phyloP scores from a whole-genome alignment of 2,329 filamentous ascomycete genomes.

The Diaporthe sp. region DNA sequence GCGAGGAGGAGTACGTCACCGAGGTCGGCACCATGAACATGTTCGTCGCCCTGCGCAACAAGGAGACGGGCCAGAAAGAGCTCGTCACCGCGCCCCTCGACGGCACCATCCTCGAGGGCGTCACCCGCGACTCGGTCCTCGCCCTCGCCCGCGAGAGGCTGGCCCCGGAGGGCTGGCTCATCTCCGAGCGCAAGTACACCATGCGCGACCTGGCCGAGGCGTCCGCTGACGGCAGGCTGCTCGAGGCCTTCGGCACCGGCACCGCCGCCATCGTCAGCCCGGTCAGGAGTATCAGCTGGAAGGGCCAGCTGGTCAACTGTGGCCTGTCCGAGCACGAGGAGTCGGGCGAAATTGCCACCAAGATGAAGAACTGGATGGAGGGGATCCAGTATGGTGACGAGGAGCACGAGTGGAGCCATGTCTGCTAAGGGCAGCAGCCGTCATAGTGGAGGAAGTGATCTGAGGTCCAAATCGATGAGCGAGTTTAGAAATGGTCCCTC shows the following conservation, averaged over 20 bases:
- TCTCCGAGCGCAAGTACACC: conserved; percentile 91
- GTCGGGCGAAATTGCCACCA: conserved; percentile 85
- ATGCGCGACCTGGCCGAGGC: conserved; percentile 90
- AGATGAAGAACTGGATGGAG: conserved; percentile 98
- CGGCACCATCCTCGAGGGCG: conserved; percentile 95
- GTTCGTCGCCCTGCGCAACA: conserved; percentile 88
- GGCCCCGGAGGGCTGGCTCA: conserved; percentile 86
- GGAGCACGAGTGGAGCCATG: conserved; percentile 89
- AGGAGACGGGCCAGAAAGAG: conserved; percentile 90
- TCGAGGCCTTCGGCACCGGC: conserved; percentile 94
- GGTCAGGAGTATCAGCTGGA: conserved; percentile 90
- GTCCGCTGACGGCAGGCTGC: conserved; percentile 83
- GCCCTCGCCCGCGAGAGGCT: conserved; percentile 86
- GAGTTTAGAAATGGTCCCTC: background rate
- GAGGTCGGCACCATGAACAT: conserved; percentile 99
- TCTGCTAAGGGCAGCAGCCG: conserved; percentile 50
- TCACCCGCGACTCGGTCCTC: conserved; percentile 94
- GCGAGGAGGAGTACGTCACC: conserved; percentile 94
- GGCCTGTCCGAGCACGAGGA: conserved; percentile 86
- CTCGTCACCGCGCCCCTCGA: conserved; percentile 95
- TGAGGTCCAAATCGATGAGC: background rate
- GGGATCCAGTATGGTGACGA: conserved; percentile 95
- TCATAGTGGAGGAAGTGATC: background rate
- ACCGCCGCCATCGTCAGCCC: conserved; percentile 96
- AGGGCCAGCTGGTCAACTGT: conserved; percentile 84